Evolutionary conservation across 2,329 filamentous ascomycete genomes (phyloP).

Genomic region (Ophiostoma ips): DNA sequence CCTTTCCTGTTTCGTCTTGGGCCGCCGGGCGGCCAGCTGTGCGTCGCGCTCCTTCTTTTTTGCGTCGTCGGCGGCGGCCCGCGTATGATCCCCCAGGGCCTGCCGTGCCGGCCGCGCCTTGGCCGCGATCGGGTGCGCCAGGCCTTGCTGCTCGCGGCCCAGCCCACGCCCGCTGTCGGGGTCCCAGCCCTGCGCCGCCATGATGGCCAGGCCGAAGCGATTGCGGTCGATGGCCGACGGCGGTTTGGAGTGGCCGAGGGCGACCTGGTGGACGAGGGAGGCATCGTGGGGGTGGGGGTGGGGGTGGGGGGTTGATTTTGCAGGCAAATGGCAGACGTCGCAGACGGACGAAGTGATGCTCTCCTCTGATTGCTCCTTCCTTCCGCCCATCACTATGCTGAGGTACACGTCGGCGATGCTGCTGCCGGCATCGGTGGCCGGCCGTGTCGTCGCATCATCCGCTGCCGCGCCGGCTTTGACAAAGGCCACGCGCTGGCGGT

Average conservation of each 20-base stretch:
- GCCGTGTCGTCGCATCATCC: slow-evolving; percentile 18
- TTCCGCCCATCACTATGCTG: slow-evolving; percentile 37
- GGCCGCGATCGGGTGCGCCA: slow-evolving; percentile 60
- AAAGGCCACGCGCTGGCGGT: slow-evolving; percentile 40
- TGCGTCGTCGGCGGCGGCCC: no score
- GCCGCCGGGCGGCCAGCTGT: slow-evolving; percentile 22
- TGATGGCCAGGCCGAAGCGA: slow-evolving; percentile 53
- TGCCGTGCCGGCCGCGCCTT: slow-evolving; percentile 59
- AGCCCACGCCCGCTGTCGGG: slow-evolving; percentile 59
- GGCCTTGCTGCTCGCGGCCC: slow-evolving; percentile 56
- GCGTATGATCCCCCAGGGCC: slow-evolving; percentile 49
- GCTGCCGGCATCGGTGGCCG: slow-evolving; percentile 16
- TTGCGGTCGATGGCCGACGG: slow-evolving; percentile 58
- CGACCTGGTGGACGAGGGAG: slow-evolving; percentile 58
- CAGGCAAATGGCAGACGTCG: slow-evolving; percentile 6
- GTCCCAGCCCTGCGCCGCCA: slow-evolving; percentile 59
- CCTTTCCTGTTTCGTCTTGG: slow-evolving; percentile 26
- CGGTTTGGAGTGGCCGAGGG: slow-evolving; percentile 53
- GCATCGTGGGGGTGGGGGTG: slow-evolving; percentile 34
- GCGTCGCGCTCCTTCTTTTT: slow-evolving; percentile 13
- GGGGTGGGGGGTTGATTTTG: background rate
- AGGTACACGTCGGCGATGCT: slow-evolving; percentile 48
- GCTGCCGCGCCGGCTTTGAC: slow-evolving; percentile 33
- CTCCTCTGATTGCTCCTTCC: background rate
- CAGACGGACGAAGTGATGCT: background rate